Percentiles rank a stretch among this genome's conserved stretches.
These are phyloP conservation scores for Russula vinacea DNA, from an alignment of 768 basidiomycete species.

Conservation along the genomic window DNA sequence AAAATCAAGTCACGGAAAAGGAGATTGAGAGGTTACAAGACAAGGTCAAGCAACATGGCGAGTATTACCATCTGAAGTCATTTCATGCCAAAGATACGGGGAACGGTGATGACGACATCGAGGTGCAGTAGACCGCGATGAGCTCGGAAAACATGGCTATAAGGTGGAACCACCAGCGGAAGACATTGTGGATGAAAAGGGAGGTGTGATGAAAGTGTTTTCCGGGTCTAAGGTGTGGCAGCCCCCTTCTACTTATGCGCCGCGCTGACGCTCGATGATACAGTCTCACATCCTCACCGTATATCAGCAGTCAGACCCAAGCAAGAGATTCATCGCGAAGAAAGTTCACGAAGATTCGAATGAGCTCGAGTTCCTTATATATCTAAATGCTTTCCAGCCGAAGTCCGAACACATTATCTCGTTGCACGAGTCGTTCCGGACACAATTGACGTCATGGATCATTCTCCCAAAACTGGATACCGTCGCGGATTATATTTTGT, in stretches of 20 bases:
- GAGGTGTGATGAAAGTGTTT: too few relatives aligned
- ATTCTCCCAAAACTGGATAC: background rate
- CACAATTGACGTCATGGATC: background rate
- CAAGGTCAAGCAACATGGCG: background rate
- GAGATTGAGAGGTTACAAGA: background rate
- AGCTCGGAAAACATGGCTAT: too few relatives aligned
- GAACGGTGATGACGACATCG: too few relatives aligned
- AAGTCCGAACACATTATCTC: slow-evolving; percentile 2
- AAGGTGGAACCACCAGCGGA: too few relatives aligned
- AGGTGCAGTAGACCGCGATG: too few relatives aligned
- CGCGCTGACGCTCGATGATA: too few relatives aligned
- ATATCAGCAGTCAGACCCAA: background rate
- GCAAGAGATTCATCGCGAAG: slow-evolving; percentile 4
- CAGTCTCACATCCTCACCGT: background rate
- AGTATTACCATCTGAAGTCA: background rate
- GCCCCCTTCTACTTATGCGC: too few relatives aligned
- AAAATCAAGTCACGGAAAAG: too few relatives aligned
- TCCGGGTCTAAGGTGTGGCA: too few relatives aligned
- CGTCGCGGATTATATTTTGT: background rate
- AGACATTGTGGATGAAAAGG: too few relatives aligned
- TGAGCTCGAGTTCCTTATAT: background rate
- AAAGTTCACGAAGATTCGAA: background rate
- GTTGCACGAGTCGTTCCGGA: background rate
- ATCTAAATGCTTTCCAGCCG: background rate
- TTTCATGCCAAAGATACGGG: background rate